These are phyloP conservation scores for Chalaropsis thielavioides DNA, from an alignment of 2,329 filamentous ascomycete genomes.

Conservation along the genomic window DNA sequence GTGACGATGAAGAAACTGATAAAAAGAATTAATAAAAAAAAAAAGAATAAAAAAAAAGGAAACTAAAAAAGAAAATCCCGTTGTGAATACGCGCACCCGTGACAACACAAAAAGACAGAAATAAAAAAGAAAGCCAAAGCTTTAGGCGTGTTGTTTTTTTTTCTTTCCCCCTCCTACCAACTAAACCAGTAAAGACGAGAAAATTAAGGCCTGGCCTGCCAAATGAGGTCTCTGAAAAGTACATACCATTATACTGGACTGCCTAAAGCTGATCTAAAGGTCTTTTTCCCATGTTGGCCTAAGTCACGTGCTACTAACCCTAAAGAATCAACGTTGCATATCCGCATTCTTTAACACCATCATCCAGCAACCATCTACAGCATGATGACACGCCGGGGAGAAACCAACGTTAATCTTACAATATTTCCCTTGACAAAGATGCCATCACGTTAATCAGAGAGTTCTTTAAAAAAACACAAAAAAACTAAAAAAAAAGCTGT, in stretches of 20 bases:
- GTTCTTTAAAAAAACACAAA: background rate
- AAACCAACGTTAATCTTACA: too few species aligned
- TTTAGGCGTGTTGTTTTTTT: background rate
- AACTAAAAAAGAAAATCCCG: too few species aligned
- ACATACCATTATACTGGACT: background rate
- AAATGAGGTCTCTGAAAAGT: background rate
- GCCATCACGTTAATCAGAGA: background rate
- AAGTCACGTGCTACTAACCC: background rate
- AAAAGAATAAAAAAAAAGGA: background rate
- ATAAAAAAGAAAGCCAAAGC: background rate
- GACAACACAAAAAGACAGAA: background rate
- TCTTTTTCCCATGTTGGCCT: too few species aligned
- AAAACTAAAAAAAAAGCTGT: background rate
- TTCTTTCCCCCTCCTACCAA: too few species aligned
- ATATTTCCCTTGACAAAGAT: background rate
- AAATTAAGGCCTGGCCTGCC: too few species aligned
- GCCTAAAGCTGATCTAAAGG: too few species aligned
- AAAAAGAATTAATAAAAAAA: background rate
- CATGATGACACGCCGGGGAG: too few species aligned
- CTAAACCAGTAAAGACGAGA: too few species aligned
- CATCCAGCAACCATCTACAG: too few species aligned
- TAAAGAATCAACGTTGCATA: too few species aligned
- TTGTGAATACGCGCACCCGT: background rate
- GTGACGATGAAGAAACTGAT: background rate
- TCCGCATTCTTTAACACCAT: too few species aligned